Evolutionary conservation across 495 filamentous ascomycete species (phyloP), one percentile per base, ranked within the genome.

Genomic region (Xylaria curta): DNA sequence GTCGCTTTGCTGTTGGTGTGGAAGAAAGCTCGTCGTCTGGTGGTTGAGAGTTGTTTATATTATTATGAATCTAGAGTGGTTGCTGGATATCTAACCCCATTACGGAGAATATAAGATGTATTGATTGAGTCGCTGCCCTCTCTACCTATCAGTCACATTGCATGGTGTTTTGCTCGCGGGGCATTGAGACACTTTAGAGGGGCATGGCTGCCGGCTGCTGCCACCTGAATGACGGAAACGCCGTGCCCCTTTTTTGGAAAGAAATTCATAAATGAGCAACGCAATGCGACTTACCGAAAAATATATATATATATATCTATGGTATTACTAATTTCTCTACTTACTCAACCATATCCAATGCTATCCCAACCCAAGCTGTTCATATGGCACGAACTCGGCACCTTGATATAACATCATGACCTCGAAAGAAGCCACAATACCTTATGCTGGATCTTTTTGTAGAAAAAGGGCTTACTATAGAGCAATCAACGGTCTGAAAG

Each of bases 191-290:
- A 21, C 60, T 59, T 74, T 76, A 59, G 76, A 73, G 76, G 76
- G 76, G 76, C 71, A 76, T 38, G 73, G 36, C 73, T 40, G 44
- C 24, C 75, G 69, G 71, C 47, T 76, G 75, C 15, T 53, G 42
- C 15, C 74, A 44, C n/a, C 58, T 38, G n/a, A n/a, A n/a, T n/a
- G n/a, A n/a, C n/a, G n/a, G n/a, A n/a, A n/a, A n/a, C n/a, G n/a
- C n/a, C n/a, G n/a, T n/a, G n/a, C n/a, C n/a, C n/a, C n/a, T n/a
- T n/a, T n/a, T n/a, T n/a, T n/a, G n/a, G n/a, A n/a, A n/a, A n/a
- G n/a, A n/a, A n/a, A n/a, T n/a, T n/a, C n/a, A n/a, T n/a, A n/a
- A n/a, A n/a, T n/a, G n/a, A n/a, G n/a, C n/a, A n/a, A n/a, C n/a
- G n/a, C n/a, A n/a, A n/a, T n/a, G n/a, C n/a, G n/a, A n/a, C n/a